These are phyloP conservation scores for Abelmoschus esculentus DNA, from an alignment of 345 rosid species.

Conservation along the genomic window DNA sequence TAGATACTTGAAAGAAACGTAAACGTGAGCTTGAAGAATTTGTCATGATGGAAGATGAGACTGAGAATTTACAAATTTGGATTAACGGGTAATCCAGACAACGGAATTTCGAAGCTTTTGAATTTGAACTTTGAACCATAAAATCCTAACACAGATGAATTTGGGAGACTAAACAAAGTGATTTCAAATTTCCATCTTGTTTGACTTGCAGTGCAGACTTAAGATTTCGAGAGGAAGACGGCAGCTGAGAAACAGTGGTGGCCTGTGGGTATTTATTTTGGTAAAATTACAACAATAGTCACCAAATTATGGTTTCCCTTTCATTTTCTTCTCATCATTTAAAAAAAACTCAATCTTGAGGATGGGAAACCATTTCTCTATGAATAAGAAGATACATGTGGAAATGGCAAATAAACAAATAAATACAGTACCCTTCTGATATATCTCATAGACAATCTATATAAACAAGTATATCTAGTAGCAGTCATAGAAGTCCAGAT, in stretches of 20 bases:
- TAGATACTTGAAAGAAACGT: not conserved
- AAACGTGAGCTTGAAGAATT: not conserved
- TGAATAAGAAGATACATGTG: not conserved
- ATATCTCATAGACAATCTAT: not conserved
- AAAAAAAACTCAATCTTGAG: too few relatives aligned
- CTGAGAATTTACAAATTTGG: not conserved
- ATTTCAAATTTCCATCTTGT: not conserved
- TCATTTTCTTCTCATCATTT: too few relatives aligned
- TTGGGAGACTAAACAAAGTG: not conserved
- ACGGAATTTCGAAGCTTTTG: not conserved
- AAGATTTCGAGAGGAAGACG: not conserved
- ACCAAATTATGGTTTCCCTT: too few relatives aligned
- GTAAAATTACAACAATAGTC: too few relatives aligned
- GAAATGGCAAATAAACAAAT: not conserved
- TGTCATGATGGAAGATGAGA: not conserved
- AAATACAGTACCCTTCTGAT: not conserved
- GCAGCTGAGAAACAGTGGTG: too few relatives aligned
- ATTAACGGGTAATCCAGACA: not conserved
- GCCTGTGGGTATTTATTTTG: too few relatives aligned
- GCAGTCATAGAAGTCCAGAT: constrained; percentile 11
- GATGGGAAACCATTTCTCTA: not conserved
- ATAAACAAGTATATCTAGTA: not conserved
- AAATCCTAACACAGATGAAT: not conserved
- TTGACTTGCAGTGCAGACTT: not conserved
- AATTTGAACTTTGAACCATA: not conserved